These are phyloP conservation scores for Mycena sp. DNA, from an alignment of 1,284 basidiomycete species.

Conservation along the genomic window DNA sequence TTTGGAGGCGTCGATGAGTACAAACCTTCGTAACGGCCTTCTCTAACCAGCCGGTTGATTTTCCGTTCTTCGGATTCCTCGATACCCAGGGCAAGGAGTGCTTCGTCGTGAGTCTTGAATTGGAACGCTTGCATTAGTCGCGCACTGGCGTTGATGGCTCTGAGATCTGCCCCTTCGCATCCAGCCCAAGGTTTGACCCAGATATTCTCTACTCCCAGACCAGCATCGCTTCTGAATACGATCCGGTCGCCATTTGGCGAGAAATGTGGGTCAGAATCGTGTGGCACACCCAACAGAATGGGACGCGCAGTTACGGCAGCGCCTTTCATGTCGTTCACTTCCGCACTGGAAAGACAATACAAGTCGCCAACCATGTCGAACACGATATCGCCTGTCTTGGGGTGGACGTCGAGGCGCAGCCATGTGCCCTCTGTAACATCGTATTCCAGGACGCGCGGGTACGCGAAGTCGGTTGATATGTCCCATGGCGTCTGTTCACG, in stretches of 20 bases:
- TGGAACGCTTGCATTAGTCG: constrained; percentile 47
- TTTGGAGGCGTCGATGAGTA: not conserved
- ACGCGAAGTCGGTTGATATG: constrained; percentile 80
- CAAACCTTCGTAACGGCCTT: constrained; percentile 57
- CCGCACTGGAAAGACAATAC: constrained; percentile 64
- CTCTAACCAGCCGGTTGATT: constrained; percentile 59
- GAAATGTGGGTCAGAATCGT: constrained; percentile 77
- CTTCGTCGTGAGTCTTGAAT: constrained; percentile 55
- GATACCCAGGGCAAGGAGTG: constrained; percentile 56
- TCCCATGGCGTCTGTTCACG: constrained; percentile 75
- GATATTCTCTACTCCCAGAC: constrained; percentile 75
- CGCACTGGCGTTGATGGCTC: constrained; percentile 38
- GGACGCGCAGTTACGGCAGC: constrained; percentile 55
- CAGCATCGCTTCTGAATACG: constrained; percentile 76
- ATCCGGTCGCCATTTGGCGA: constrained; percentile 69
- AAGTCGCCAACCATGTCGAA: constrained; percentile 81
- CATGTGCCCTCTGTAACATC: constrained; percentile 78
- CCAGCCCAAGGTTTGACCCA: constrained; percentile 74
- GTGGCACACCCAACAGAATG: constrained; percentile 66
- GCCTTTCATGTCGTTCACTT: constrained; percentile 38
- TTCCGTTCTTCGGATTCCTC: constrained; percentile 59
- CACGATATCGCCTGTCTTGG: constrained; percentile 74
- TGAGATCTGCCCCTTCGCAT: constrained; percentile 66
- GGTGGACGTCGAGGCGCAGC: constrained; percentile 77
- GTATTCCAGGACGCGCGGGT: constrained; percentile 70